Base-by-base conservation (phyloP, 1,284 basidiomycete species). In the Pholiota adiposa region DNA sequence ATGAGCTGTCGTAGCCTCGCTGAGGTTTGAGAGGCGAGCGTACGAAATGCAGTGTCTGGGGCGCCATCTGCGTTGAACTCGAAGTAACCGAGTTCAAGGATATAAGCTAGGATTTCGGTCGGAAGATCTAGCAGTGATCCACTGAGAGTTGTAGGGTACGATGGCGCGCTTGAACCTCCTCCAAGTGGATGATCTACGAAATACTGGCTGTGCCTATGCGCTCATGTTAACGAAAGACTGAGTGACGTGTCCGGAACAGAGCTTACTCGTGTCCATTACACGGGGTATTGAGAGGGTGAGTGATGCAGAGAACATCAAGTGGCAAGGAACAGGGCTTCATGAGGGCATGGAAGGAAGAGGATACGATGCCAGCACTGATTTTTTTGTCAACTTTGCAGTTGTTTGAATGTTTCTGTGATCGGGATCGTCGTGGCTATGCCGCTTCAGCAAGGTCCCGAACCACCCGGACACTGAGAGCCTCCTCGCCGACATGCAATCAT, bases 1-100 rank as follows among this genome's bases (percentile, higher is more conserved):
- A 66, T 53, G 16, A 69, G 48, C 21, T 65, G 34, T 2, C 65
- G 64, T 44, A 70, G 65, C 43, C 63, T 67, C 7, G 52, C 58
- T 2, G 69, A 72, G 11, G 65, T 63, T 23, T 65, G 58, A 18
- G 54, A 54, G 12, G 65, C 51, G 8, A 53, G 44, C 4, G 53
- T 50, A n/a, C 69, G 69, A 49, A 73, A 68, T 14, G 43, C 51
- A 8, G 29, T 33, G 41, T 68, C 56, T 11, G 67, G 65, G 41
- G 31, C 34, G 16, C 12, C 50, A 44, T 49, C 46, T 49, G 25
- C 41, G n/a, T 36, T 38, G 38, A 46, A 60, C 33, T 61, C 54
- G 29, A 67, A 63, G 58, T 60, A 68, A 7, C 67, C 65, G 16
- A 59, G 53, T 54, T 73, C 70, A 8, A 72, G 54, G 54, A 72